A percentile compares a stretch with the other conserved stretches of the same genome.
phyloP scores from a whole-genome alignment of 108 stramenopile genomes.

The Schizochytrium sp. region DNA sequence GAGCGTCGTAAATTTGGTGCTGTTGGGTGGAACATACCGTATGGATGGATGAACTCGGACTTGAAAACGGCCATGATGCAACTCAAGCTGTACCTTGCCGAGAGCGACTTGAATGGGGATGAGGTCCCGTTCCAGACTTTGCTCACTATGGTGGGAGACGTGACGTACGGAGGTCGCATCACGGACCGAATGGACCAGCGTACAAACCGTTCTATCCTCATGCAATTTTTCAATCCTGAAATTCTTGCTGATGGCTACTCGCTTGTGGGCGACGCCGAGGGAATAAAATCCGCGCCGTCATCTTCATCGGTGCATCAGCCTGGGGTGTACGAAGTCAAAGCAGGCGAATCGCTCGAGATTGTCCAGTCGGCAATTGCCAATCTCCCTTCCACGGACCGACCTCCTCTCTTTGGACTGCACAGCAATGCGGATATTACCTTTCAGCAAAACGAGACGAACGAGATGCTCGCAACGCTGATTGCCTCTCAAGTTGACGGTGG shows the following conservation, averaged over 20 bases:
- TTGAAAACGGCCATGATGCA: conserved; percentile 51
- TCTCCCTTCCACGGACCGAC: conserved; percentile 43
- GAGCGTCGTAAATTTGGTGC: conserved; percentile 54
- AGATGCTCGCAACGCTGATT: conserved; percentile 32
- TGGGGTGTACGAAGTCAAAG: conserved; percentile 41
- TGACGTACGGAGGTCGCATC: conserved; percentile 49
- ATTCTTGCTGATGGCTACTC: conserved; percentile 38
- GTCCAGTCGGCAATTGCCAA: conserved; percentile 25
- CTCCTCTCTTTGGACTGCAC: conserved; percentile 46
- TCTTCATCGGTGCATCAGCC: conserved; percentile 31
- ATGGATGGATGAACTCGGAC: conserved; percentile 57
- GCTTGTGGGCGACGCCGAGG: conserved; percentile 31
- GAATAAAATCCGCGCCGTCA: conserved; percentile 19
- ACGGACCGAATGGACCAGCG: conserved; percentile 52
- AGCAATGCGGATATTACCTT: conserved; percentile 48
- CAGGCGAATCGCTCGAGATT: conserved; percentile 27
- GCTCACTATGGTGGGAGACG: conserved; percentile 43
- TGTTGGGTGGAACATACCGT: conserved; percentile 54
- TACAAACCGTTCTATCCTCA: conserved; percentile 43
- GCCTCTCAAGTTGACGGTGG: conserved; percentile 29
- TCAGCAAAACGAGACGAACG: conserved; percentile 42
- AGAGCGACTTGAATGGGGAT: conserved; percentile 22
- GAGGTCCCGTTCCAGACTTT: conserved; percentile 46
- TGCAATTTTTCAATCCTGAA: conserved; percentile 33
- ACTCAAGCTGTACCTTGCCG: conserved; percentile 51